These are phyloP conservation scores for Cyclocybe cylindracea DNA, from an alignment of 768 basidiomycete genomes.

Conservation along the genomic window DNA sequence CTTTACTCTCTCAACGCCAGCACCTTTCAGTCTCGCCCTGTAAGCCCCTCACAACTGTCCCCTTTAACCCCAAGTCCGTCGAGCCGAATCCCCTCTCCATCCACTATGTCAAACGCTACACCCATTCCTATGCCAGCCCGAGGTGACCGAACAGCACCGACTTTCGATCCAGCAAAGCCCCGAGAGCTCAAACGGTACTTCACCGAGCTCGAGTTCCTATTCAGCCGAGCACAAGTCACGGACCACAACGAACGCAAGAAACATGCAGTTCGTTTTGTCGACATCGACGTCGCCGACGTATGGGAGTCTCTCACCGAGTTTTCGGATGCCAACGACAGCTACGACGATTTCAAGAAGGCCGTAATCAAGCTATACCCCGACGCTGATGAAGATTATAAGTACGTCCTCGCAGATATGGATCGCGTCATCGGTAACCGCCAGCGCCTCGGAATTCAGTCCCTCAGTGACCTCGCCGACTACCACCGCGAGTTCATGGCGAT, in stretches of 20 bases:
- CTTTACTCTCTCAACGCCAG: too few relatives aligned
- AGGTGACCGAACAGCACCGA: background rate
- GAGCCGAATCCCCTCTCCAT: background rate
- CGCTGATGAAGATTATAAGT: slow-evolving; percentile 3
- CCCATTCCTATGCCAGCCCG: slow-evolving; percentile 11
- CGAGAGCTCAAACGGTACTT: background rate
- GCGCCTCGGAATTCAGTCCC: slow-evolving; percentile 9
- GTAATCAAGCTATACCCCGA: slow-evolving; percentile 8
- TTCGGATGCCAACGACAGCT: background rate
- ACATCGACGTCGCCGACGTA: background rate
- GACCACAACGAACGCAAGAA: background rate
- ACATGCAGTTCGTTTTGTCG: background rate
- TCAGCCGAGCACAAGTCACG: background rate
- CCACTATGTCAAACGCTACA: background rate
- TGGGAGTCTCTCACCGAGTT: background rate
- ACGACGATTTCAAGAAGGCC: slow-evolving; percentile 6
- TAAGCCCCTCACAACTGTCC: background rate
- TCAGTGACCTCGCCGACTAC: slow-evolving; percentile 16
- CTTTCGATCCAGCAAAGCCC: background rate
- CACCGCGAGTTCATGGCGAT: slow-evolving; percentile 19
- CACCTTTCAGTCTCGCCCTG: too few relatives aligned
- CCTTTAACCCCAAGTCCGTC: background rate
- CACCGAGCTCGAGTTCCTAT: background rate
- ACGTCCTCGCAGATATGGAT: slow-evolving; percentile 6
- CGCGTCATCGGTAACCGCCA: slow-evolving; percentile 3